Conservation (phyloP, 768 basidiomycete genomes). For the Podaxis sp. region DNA sequence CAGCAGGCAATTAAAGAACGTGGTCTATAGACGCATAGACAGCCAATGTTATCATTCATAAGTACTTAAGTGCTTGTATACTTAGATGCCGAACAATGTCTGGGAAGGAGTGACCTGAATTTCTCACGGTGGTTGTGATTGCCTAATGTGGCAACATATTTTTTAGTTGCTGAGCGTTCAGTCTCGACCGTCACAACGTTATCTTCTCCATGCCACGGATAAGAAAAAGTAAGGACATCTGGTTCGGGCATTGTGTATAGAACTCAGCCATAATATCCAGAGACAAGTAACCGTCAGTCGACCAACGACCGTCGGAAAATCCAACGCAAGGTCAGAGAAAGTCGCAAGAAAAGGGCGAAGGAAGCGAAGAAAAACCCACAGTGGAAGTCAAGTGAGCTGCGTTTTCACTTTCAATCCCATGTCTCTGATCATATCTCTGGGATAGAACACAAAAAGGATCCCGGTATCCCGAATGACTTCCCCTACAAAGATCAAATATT, state of each 20-base stretch:
- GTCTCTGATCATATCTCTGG: background rate
- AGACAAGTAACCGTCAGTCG: slow-evolving; percentile 81
- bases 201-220: slow-evolving; percentile 57
- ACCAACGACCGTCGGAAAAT: slow-evolving; percentile 73
- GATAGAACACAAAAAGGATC: slow-evolving; percentile 81
- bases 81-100: background rate
- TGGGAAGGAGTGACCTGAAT: background rate
- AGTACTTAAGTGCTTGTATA: too few species aligned
- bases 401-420: slow-evolving; percentile 7
- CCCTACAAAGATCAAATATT: slow-evolving; percentile 94
- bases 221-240: slow-evolving; percentile 52
- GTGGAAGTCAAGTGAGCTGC: slow-evolving; percentile 83
- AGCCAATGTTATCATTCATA: background rate
- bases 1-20: background rate
- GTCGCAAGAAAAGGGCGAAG: slow-evolving; percentile 73
- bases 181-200: background rate
- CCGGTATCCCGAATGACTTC: slow-evolving; percentile 90
- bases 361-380: slow-evolving; percentile 75
- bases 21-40: background rate
- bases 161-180: background rate
- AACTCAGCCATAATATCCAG: slow-evolving; percentile 37
- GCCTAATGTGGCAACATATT: background rate
- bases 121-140: slow-evolving; percentile 1
- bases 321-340: slow-evolving; percentile 74
- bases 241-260: background rate